phyloP scores from a whole-genome alignment of 768 basidiomycete genomes.

The Tremella mesenterica region DNA sequence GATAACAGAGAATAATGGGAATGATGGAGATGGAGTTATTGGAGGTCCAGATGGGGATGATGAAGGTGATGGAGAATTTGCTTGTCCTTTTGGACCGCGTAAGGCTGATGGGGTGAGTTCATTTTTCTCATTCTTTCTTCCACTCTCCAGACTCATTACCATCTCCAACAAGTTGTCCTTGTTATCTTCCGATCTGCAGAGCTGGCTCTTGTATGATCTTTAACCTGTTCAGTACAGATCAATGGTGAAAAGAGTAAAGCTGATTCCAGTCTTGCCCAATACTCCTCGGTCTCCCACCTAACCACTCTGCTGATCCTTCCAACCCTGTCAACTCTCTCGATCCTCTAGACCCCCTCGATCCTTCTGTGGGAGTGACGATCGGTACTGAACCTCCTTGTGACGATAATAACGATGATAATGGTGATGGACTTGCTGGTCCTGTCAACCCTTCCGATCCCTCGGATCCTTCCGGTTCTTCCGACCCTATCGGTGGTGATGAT shows the following conservation, averaged over 20 bases:
- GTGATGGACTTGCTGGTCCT: background rate
- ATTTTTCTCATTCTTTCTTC: background rate
- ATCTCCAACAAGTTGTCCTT: background rate
- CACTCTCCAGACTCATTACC: background rate
- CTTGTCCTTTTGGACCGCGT: background rate
- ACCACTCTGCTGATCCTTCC: background rate
- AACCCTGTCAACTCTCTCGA: background rate
- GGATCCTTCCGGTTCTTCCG: background rate
- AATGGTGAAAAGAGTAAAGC: background rate
- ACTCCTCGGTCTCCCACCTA: background rate
- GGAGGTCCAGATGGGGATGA: background rate
- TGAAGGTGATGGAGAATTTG: background rate
- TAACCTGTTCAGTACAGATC: too few relatives aligned
- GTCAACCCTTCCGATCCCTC: background rate
- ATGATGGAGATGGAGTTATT: background rate
- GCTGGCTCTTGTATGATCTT: too few relatives aligned
- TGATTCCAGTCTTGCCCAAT: background rate
- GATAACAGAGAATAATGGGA: background rate
- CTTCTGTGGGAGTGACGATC: background rate
- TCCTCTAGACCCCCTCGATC: background rate
- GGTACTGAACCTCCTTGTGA: background rate
- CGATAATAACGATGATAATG: background rate
- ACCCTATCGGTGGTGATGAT: background rate
- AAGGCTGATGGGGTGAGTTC: slow-evolving; percentile 2
- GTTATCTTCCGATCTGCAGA: background rate